Base-by-base conservation (phyloP, 176 grass and related monocot species). In the Coix lacrymajobi region DNA sequence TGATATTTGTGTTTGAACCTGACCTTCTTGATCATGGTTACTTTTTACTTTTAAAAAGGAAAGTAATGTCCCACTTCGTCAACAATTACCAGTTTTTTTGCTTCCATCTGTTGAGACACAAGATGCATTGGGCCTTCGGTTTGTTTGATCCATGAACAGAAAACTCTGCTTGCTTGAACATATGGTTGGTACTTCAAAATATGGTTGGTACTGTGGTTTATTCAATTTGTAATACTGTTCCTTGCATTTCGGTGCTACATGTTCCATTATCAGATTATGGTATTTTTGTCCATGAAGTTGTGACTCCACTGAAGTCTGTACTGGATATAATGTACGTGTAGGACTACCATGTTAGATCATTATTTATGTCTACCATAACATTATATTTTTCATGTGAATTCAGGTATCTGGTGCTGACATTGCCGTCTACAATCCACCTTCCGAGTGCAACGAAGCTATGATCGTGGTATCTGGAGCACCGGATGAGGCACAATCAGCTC, bases 401-500 rank as follows among this genome's bases (percentile, higher is more conserved):
- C 73, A 88, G 86, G 31, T 88, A 11, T 83, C 79, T 41, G 86
- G 86, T 39, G 86, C 86, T 64, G 33, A 88, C 8, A 62, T 88
- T 25, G 49, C 54, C 6, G 28, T 81, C n/a, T 68, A 87, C 15
- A 29, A 68, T 45, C 78, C 85, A 66, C 66, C 68, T 39, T 28
- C 24, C 3, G 70, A 68, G 70, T 64, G 46, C 60, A 75, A 54
- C 26, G 78, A 81, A 41, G 22, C 36, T 81, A 87, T 14, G 36
- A 60, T 87, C 39, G 37, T 81, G 70, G 79, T 87, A 81, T 87
- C 85, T 61, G 85, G 84, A 48, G 67, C 63, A 4, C 79, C 86
- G 6, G 73, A 71, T 54, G 56, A 83, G 29, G 73, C 73, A 6
- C 79, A 88, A 49, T 83, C 65, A 26, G 70, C 85, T 32, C 61